Percentiles rank a stretch among this genome's conserved stretches.
phyloP scores from a whole-genome alignment of 1,139 yeast genomes.

The Meyerozyma smithsonii region DNA sequence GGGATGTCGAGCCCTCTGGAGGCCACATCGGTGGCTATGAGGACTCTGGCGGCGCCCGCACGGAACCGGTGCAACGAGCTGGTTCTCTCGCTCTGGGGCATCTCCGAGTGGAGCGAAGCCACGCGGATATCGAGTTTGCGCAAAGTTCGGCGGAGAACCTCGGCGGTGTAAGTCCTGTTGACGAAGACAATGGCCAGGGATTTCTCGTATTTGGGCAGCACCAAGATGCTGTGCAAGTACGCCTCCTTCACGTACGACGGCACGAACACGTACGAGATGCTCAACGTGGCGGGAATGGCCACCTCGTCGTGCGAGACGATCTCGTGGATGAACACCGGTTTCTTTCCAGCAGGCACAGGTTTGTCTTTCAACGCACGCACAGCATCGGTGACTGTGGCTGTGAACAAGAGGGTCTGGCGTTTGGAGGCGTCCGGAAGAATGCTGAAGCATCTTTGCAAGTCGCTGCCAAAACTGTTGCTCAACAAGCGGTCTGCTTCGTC shows the following conservation, averaged over 20 bases:
- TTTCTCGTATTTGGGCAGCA: conserved; percentile 56
- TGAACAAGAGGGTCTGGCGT: conserved; percentile 85
- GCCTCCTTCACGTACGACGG: conserved; percentile 93
- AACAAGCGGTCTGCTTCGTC: conserved; percentile 96
- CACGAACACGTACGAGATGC: conserved; percentile 49
- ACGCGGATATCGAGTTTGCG: conserved; percentile 72
- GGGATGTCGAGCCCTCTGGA: conserved; percentile 98
- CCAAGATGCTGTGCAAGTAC: conserved; percentile 64
- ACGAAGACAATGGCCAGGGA: conserved; percentile 83
- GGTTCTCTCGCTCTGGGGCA: conserved; percentile 90
- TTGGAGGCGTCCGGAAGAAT: conserved; percentile 65
- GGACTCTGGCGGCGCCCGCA: conserved; percentile 88
- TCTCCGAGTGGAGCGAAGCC: conserved; percentile 88
- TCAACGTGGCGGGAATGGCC: conserved; percentile 74
- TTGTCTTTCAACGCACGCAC: conserved; percentile 75
- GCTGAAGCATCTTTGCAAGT: conserved; percentile 66
- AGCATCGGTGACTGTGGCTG: conserved; percentile 95
- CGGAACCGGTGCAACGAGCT: conserved; percentile 87
- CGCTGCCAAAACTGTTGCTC: conserved; percentile 79
- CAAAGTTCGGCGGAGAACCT: conserved; percentile 71
- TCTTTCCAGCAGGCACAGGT: conserved; percentile 57
- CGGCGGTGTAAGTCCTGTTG: conserved; percentile 87
- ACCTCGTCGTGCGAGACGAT: conserved; percentile 67
- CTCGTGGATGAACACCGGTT: conserved; percentile 74
- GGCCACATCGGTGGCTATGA: conserved; percentile 95